Evolutionary conservation across 768 basidiomycete species (phyloP).

Genomic region (Rhizopogon vesiculosus): DNA sequence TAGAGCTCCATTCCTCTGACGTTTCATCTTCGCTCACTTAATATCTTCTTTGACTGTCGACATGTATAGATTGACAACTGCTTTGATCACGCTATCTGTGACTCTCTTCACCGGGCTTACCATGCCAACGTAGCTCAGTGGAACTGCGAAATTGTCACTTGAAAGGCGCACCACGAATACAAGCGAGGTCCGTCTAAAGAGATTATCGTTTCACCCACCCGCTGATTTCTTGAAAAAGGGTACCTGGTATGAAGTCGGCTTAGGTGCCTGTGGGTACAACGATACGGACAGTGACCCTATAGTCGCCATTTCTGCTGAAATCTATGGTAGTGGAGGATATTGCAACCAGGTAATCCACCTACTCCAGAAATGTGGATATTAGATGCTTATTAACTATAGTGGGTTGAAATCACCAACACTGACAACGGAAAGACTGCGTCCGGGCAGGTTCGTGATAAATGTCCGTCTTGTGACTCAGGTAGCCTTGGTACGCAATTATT

Average conservation of each 20-base stretch:
- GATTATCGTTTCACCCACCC: not conserved
- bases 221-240: constrained; percentile 39
- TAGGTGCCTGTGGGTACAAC: constrained; percentile 59
- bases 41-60: not conserved
- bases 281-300: constrained; percentile 49
- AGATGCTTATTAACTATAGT: constrained; percentile 32
- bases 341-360: constrained; percentile 51
- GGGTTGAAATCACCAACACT: constrained; percentile 54
- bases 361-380: not conserved
- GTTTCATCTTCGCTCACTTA: not conserved
- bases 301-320: constrained; percentile 54
- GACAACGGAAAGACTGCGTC: constrained; percentile 44
- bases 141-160: constrained; percentile 26
- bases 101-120: constrained; percentile 39
- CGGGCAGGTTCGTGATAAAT: constrained; percentile 53
- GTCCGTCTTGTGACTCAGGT: constrained; percentile 43
- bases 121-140: constrained; percentile 26
- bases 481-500: constrained; percentile 50
- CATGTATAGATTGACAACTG: constrained; percentile 18
- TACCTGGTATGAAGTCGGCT: constrained; percentile 57
- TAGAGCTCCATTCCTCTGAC: not conserved
- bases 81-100: constrained; percentile 36
- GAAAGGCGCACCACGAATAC: constrained; percentile 40
- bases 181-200: constrained; percentile 2
- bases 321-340: constrained; percentile 50